Evolutionary conservation across 129 eudicot species (phyloP), one percentile per base, ranked within the genome.

Genomic region (Artemisia argyi): DNA sequence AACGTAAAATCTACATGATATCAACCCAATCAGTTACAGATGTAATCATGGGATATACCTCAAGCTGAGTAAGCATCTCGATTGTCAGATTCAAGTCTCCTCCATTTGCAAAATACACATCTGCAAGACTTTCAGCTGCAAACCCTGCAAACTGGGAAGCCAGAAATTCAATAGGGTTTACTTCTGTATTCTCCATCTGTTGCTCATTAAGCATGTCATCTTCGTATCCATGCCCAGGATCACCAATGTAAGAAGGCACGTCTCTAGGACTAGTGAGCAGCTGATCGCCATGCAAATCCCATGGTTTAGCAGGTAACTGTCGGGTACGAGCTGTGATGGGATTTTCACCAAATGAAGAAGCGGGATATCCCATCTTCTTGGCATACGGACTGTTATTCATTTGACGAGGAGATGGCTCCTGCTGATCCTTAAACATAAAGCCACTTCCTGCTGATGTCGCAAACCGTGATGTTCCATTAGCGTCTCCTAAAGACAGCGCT

Each of bases 41-140:
- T 19, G 56, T 5, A 3, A 10, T 30, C 30, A 19, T 72, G 24
- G 26, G 19, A 65, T 59, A 69, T 86, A 94, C 98, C 98, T 94
- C 98, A 51, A 90, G 96, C 88, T 90, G 98, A 62, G 93, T 86
- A 76, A 94, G 98, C 92, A 90, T 89, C 72, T 90, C 97, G 52
- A 94, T 83, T 66, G 98, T 94, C 71, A 90, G 68, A 60, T 94
- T 86, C 65, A 91, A 73, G 72, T 91, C 95, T 46, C 91, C 81
- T 28, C 88, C 95, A 81, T 83, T 91, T 30, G 95, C 86, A 72
- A 73, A 80, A 73, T 80, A 88, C 42, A 83, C 88, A 51, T 85
- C 90, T 2, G 88, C 86, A 71, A 85, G 84, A 68, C 90, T 88
- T 71, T 83, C 90, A 30, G 86, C 79, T 35, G 95, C 84, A 83